Percentiles rank a stretch among this genome's conserved stretches.
These are phyloP conservation scores for Phytopythium boreale DNA, from an alignment of 352 stramenopile species.

Conservation along the genomic window DNA sequence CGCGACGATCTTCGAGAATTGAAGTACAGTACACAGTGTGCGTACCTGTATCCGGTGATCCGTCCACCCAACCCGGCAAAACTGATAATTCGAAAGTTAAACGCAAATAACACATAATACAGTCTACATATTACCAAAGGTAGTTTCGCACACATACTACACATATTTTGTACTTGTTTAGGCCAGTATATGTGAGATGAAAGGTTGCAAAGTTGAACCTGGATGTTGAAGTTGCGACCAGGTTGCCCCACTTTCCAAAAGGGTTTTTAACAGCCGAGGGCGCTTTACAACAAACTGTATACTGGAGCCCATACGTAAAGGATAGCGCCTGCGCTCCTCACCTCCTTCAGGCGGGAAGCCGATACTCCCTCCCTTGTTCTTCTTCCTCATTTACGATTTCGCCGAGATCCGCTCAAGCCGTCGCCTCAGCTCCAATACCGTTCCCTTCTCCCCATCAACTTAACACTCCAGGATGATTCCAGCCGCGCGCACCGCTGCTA, in stretches of 20 bases:
- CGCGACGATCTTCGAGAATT: neutral
- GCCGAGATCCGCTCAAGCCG: neutral
- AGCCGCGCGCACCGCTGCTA: conserved; percentile 28
- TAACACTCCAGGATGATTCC: conserved; percentile 15
- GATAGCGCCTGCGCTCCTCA: too few relatives aligned
- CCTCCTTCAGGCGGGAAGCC: neutral
- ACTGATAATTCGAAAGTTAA: neutral
- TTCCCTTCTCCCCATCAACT: neutral
- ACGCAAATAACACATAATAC: neutral
- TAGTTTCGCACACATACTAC: too few relatives aligned
- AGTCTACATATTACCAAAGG: neutral
- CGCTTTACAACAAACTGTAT: neutral
- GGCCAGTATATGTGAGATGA: too few relatives aligned
- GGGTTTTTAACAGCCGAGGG: neutral
- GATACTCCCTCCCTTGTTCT: neutral
- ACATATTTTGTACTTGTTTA: too few relatives aligned
- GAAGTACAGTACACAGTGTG: too few relatives aligned
- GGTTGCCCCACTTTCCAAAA: neutral
- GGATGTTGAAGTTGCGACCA: neutral
- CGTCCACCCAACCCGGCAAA: neutral
- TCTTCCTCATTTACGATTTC: conserved; percentile 1
- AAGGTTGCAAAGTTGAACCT: neutral
- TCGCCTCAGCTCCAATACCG: neutral
- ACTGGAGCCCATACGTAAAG: neutral
- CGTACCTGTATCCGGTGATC: neutral